phyloP scores from a whole-genome alignment of 352 stramenopile species.

The Globisporangium emineosum region DNA sequence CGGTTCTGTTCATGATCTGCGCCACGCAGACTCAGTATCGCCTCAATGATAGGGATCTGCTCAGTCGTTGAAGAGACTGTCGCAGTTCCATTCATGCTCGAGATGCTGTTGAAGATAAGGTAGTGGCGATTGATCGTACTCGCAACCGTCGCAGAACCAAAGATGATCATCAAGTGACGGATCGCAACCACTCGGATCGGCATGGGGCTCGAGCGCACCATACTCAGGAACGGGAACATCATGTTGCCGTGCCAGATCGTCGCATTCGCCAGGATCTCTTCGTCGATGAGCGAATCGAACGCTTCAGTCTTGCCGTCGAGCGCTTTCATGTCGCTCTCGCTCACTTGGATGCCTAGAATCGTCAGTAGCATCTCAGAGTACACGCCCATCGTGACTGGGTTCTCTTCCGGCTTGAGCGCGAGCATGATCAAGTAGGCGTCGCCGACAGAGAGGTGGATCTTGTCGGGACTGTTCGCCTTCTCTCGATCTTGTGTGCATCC shows the following conservation, averaged over 20 bases:
- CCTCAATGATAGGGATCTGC: slow-evolving; percentile 75
- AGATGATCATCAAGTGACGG: slow-evolving; percentile 61
- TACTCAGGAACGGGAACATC: slow-evolving; percentile 58
- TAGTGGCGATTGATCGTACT: slow-evolving; percentile 78
- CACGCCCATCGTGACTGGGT: slow-evolving; percentile 68
- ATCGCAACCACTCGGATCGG: slow-evolving; percentile 64
- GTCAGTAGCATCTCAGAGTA: slow-evolving; percentile 80
- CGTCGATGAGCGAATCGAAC: slow-evolving; percentile 50
- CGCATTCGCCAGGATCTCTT: slow-evolving; percentile 42
- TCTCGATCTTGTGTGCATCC: slow-evolving; percentile 61
- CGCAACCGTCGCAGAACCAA: slow-evolving; percentile 50
- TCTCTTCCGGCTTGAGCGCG: slow-evolving; percentile 63
- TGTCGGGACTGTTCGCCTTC: slow-evolving; percentile 62
- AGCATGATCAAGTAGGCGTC: slow-evolving; percentile 83
- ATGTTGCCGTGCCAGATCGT: slow-evolving; percentile 71
- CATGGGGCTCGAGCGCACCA: slow-evolving; percentile 51
- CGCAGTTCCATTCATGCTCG: slow-evolving; percentile 53
- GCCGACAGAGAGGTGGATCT: slow-evolving; percentile 71
- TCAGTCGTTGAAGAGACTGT: slow-evolving; percentile 77
- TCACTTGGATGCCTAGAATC: slow-evolving; percentile 71
- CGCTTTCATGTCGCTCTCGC: slow-evolving; percentile 45
- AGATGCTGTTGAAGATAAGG: slow-evolving; percentile 78
- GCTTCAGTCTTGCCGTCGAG: slow-evolving; percentile 45
- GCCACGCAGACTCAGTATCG: slow-evolving; percentile 69
- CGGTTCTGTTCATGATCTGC: slow-evolving; percentile 26